Evolutionary conservation across 225 moss, liverwort and hornwort species (phyloP).

Genomic region (Pseudoscleropodium purum): DNA sequence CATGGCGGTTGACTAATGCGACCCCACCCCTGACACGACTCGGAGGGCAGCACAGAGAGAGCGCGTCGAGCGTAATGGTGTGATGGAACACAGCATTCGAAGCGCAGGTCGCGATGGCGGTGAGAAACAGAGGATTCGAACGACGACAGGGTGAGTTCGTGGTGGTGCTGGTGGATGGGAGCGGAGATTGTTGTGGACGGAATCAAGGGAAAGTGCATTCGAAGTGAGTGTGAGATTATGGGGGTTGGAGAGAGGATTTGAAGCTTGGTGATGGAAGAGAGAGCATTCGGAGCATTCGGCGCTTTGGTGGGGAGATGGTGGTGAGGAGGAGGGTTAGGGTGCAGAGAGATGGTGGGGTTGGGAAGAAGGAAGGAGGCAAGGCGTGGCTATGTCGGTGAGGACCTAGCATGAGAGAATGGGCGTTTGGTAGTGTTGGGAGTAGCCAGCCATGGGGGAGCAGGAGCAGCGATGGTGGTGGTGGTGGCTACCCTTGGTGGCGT

Average conservation of each 20-base stretch:
- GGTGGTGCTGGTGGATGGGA: neutral
- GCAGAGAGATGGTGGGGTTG: neutral
- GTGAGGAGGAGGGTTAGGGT: neutral
- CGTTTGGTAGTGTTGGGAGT: neutral
- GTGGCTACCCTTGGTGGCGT: neutral
- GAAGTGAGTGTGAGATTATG: neutral
- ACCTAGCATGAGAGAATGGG: slow-evolving; percentile 7
- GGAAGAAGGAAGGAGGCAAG: neutral
- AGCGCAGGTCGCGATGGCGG: neutral
- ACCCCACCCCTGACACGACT: neutral
- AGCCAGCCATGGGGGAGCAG: slow-evolving; percentile 5
- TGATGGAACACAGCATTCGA: neutral
- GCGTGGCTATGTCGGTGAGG: neutral
- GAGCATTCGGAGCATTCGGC: neutral
- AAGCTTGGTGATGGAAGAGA: neutral
- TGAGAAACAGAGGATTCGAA: neutral
- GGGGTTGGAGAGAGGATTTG: neutral
- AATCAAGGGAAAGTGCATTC: neutral
- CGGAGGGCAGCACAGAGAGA: neutral
- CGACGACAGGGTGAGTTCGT: neutral
- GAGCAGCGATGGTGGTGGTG: neutral
- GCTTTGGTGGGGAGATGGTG: neutral
- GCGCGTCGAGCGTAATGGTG: neutral
- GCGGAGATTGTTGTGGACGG: neutral
- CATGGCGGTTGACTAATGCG: neutral